Evolutionary conservation across 2,329 filamentous ascomycete species (phyloP).

Genomic region (Cladosporium sp.): DNA sequence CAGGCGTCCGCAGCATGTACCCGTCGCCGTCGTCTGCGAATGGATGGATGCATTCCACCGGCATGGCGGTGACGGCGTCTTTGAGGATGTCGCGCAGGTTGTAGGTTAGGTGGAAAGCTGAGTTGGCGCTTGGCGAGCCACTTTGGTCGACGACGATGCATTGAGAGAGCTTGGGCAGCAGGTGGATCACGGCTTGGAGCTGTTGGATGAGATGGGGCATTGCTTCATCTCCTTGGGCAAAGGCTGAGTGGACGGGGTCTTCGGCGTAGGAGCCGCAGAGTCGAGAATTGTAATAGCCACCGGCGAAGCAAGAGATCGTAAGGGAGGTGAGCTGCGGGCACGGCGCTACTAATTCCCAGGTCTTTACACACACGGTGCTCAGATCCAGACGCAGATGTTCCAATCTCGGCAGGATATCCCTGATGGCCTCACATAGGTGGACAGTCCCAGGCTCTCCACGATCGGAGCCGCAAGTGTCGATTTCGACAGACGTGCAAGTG

Average conservation of each 20-base stretch:
- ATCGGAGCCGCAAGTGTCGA: not conserved
- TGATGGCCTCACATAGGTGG: not conserved
- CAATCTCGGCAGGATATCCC: not conserved
- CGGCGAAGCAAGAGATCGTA: not conserved
- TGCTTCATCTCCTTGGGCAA: not conserved
- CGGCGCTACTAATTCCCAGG: not conserved
- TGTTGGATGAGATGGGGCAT: not conserved
- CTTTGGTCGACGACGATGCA: not conserved
- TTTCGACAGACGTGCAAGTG: not conserved
- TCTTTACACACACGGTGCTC: not conserved
- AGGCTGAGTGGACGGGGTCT: not conserved
- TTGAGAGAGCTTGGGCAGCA: not conserved
- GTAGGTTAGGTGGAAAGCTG: not conserved
- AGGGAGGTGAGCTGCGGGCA: not conserved
- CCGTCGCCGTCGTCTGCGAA: not conserved
- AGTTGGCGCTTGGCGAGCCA: not conserved
- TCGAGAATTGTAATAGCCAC: not conserved
- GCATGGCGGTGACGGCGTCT: not conserved
- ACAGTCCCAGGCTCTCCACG: not conserved
- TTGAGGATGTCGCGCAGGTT: not conserved
- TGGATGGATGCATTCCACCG: not conserved
- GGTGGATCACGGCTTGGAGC: not conserved
- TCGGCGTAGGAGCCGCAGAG: not conserved
- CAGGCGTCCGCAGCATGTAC: not conserved
- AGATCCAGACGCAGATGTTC: not conserved